Percentiles rank a stretch among this genome's conserved stretches.
These are phyloP conservation scores for Russula lepida DNA, from an alignment of 768 basidiomycete genomes.

Conservation along the genomic window DNA sequence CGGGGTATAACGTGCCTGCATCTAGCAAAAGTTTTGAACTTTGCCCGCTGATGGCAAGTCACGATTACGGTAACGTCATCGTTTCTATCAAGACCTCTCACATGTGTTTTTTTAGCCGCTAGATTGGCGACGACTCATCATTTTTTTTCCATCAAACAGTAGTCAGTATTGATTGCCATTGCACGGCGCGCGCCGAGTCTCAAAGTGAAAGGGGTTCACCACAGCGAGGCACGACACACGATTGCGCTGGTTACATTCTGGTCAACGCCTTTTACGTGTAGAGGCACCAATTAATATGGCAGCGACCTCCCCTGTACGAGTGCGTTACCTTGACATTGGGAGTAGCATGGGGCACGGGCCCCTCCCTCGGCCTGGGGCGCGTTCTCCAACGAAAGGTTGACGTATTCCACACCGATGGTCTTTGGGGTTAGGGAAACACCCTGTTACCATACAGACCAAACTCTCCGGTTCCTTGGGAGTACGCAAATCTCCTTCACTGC, in stretches of 20 bases:
- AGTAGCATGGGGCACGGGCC: conserved; percentile 42
- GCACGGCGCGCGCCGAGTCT: conserved; percentile 22
- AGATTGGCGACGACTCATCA: no score
- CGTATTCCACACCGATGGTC: conserved; percentile 58
- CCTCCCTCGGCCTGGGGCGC: conserved; percentile 34
- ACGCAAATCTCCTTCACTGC: conserved; percentile 40
- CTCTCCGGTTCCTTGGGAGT: conserved; percentile 40
- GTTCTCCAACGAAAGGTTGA: conserved; percentile 49
- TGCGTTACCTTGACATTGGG: conserved; percentile 44
- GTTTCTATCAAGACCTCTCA: background rate
- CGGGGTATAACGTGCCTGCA: no score
- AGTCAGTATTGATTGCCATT: conserved; percentile 23
- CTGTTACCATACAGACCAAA: conserved; percentile 40
- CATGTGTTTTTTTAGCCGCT: no score
- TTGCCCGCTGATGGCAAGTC: no score
- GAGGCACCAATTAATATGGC: conserved; percentile 45
- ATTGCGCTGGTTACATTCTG: conserved; percentile 40
- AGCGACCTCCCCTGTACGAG: conserved; percentile 48
- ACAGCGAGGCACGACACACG: conserved; percentile 36
- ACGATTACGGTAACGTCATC: background rate
- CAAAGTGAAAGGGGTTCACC: background rate
- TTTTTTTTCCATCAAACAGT: no score
- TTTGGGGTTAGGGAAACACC: conserved; percentile 44
- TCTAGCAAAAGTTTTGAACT: conserved; percentile 20
- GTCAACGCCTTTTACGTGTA: conserved; percentile 54